Conservation (phyloP, 148 eudicot species). For the Euryodendron excelsum region DNA sequence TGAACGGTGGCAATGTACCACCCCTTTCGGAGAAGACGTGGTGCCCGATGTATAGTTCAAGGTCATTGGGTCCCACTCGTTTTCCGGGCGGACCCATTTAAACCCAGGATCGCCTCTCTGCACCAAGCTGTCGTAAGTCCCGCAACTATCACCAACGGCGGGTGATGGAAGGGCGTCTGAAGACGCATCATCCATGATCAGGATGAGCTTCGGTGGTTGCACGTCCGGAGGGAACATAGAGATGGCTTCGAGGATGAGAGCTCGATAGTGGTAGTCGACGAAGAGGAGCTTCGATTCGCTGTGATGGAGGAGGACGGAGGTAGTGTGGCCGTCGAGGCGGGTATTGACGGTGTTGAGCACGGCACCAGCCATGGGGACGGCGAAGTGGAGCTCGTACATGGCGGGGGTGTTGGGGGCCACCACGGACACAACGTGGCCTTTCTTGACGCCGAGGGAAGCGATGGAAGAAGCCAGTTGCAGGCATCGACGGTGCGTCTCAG, state of each 20-base stretch:
- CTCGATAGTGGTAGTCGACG: slow-evolving; percentile 18
- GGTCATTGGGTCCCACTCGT: slow-evolving; percentile 39
- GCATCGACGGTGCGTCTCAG: slow-evolving; percentile 52
- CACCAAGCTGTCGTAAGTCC: slow-evolving; percentile 27
- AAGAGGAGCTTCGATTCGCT: slow-evolving; percentile 32
- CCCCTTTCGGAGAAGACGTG: slow-evolving; percentile 59
- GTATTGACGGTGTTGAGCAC: slow-evolving; percentile 39
- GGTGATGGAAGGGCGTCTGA: slow-evolving; percentile 18
- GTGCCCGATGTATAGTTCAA: slow-evolving; percentile 65
- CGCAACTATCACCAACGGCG: neutral
- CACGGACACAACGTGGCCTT: slow-evolving; percentile 40
- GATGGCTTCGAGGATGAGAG: slow-evolving; percentile 28
- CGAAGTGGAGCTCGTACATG: slow-evolving; percentile 52
- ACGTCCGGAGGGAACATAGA: slow-evolving; percentile 18
- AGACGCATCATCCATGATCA: slow-evolving; percentile 25
- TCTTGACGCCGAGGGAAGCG: slow-evolving; percentile 19
- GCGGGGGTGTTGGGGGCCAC: slow-evolving; percentile 49
- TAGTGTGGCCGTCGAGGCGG: slow-evolving; percentile 37
- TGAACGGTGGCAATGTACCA: slow-evolving; percentile 43
- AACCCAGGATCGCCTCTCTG: slow-evolving; percentile 28
- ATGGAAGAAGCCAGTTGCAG: slow-evolving; percentile 52
- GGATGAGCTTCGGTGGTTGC: neutral
- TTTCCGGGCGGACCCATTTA: slow-evolving; percentile 30
- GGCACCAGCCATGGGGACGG: slow-evolving; percentile 44
- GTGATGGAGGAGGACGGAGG: slow-evolving; percentile 36